Evolutionary conservation across 768 basidiomycete genomes (phyloP).

Genomic region (Collybia sordida): DNA sequence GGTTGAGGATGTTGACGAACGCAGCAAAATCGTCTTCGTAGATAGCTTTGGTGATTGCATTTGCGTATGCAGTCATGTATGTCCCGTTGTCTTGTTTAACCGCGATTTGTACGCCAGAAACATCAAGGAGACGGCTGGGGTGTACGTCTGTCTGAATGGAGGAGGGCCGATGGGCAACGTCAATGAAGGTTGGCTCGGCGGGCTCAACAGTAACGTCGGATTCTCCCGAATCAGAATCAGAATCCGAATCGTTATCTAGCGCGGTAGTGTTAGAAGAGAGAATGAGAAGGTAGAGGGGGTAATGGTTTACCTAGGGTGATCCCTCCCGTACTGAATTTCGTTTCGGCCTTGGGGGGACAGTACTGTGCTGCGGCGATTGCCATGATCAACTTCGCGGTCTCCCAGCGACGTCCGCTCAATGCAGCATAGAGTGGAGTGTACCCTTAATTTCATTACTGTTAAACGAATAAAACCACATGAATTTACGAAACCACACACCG

Average conservation of each 20-base stretch:
- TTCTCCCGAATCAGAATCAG: conserved; percentile 29
- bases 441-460: conserved; percentile 29
- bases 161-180: conserved; percentile 51
- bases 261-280: conserved; percentile 2
- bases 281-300: background rate
- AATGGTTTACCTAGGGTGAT: conserved; percentile 32
- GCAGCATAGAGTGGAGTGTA: conserved; percentile 52
- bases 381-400: conserved; percentile 57
- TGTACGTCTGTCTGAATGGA: conserved; percentile 36
- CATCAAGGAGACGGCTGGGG: conserved; percentile 37
- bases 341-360: conserved; percentile 33
- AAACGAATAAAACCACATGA: background rate
- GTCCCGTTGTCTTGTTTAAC: conserved; percentile 2
- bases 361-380: conserved; percentile 59
- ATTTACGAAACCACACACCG: conserved; percentile 18
- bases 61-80: conserved; percentile 5
- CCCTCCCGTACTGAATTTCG: conserved; percentile 30
- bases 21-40: conserved; percentile 47
- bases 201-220: conserved; percentile 40
- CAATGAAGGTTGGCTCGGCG: conserved; percentile 44
- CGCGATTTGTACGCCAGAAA: conserved; percentile 1
- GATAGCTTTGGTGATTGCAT: conserved; percentile 35
- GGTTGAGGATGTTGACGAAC: conserved; percentile 45
- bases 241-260: conserved; percentile 39
- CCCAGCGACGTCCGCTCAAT: conserved; percentile 48